Base-by-base conservation (phyloP, 805 yeast genomes). In the Candida palmyrensis region DNA sequence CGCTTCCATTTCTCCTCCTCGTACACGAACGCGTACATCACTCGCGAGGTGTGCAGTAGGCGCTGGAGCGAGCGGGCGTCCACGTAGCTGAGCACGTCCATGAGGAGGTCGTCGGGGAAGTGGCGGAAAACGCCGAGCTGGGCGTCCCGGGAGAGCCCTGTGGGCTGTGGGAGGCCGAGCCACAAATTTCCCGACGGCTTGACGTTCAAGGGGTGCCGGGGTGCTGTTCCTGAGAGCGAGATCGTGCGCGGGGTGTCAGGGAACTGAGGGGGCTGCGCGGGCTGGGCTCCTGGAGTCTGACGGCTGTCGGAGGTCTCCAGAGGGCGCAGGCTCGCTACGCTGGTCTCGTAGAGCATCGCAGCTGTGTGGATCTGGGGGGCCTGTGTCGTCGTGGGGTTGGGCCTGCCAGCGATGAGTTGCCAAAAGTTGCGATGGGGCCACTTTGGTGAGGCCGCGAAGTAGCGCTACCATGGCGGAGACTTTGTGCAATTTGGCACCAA, bases 1-100 rank as follows among this genome's bases (percentile, higher is more conserved):
- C 66, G 70, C 46, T 81, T 82, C 96, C 96, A 88, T 16, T 82
- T 44, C 32, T 87, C 95, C 42, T 87, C 96, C 48, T 77, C 82
- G 49, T 76, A 78, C 9, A 77, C 49, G 50, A 74, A 82, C 1
- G 90, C 94, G 54, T 80, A 85, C 49, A 82, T 55, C 5, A 79
- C 67, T 38, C 82, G 71, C 3, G 94, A 84, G 2, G 78, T 57
- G 33, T 71, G 75, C 25, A 81, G 69, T 18, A 86, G 47, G 18
- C 57, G 61, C 35, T 68, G 48, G 33, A 88, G 55, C 25, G 79
- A 77, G 0, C 41, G 34, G 0, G 74, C 63, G 14, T 66, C 63
- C 3, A 88, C 42, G 32, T 59, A 68, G 1, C 71, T 59, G 3
- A 85, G 39, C 2, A 83, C 52, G 5, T 67, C 65, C 55, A 79